These are phyloP conservation scores for Peniophora sp. DNA, from an alignment of 1,284 basidiomycete genomes.

Conservation along the genomic window DNA sequence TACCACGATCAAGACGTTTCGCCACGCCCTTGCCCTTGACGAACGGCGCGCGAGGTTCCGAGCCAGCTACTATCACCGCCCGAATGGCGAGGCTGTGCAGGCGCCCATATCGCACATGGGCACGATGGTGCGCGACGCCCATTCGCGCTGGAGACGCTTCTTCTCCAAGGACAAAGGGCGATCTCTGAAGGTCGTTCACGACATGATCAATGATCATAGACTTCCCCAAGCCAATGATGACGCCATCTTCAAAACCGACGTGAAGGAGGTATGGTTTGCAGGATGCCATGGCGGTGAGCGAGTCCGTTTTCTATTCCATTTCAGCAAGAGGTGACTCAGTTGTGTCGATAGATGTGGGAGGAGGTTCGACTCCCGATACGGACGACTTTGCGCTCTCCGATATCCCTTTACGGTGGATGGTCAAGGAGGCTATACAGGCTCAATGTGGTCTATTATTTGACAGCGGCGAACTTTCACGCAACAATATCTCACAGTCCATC, in stretches of 20 bases:
- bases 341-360: slow-evolving; percentile 6
- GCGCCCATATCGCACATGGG: background rate
- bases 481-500: slow-evolving; percentile 10
- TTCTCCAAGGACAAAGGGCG: background rate
- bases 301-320: background rate
- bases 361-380: slow-evolving; percentile 16
- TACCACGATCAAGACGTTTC: slow-evolving; percentile 30
- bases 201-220: background rate
- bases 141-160: background rate
- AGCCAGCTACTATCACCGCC: slow-evolving; percentile 23
- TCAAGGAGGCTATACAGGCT: slow-evolving; percentile 21
- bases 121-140: background rate
- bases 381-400: slow-evolving; percentile 15
- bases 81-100: slow-evolving; percentile 4
- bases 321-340: background rate
- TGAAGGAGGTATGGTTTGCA: background rate
- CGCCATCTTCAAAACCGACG: background rate
- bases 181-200: background rate
- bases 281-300: background rate
- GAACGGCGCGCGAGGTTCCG: slow-evolving; percentile 30
- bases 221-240: background rate
- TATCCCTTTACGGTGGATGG: slow-evolving; percentile 28
- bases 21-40: slow-evolving; percentile 37
- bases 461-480: slow-evolving; percentile 13
- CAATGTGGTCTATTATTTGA: slow-evolving; percentile 20